phyloP scores from a whole-genome alignment of 495 filamentous ascomycete species.

The Trichoderma gamsii region DNA sequence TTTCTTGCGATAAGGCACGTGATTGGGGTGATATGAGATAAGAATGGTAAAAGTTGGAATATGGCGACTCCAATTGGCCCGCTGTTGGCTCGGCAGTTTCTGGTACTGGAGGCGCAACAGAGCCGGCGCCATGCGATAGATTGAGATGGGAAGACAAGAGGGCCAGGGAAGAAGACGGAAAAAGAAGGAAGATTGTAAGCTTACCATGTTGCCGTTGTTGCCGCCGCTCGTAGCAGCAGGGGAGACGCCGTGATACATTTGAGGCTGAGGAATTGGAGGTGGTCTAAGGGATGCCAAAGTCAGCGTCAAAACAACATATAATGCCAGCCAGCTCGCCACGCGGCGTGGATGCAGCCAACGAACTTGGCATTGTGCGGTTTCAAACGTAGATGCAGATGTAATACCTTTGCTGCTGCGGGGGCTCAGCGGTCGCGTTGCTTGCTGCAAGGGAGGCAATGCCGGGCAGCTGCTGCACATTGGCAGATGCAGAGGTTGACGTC shows the following conservation, averaged over 20 bases:
- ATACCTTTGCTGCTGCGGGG: constrained; percentile 62
- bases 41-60: constrained; percentile 9
- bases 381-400: not conserved
- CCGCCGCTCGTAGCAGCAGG: constrained; percentile 63
- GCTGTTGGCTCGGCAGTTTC: constrained; percentile 14
- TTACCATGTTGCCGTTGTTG: constrained; percentile 60
- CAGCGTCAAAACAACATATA: not conserved
- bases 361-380: not conserved
- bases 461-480: constrained; percentile 44
- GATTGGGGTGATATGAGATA: constrained; percentile 14
- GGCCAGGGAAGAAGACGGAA: constrained; percentile 17
- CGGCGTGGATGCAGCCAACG: constrained; percentile 4
- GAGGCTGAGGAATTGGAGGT: constrained; percentile 7
- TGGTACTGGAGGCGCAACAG: constrained; percentile 12
- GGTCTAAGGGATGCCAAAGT: constrained; percentile 20
- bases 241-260: constrained; percentile 54
- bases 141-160: not conserved
- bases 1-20: constrained; percentile 16
- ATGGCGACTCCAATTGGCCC: constrained; percentile 7
- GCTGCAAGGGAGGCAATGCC: constrained; percentile 58
- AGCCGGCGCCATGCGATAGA: not conserved
- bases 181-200: constrained; percentile 28
- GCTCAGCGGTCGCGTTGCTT: constrained; percentile 50
- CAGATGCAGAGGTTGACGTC: constrained; percentile 39
- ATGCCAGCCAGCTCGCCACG: not conserved